These are phyloP conservation scores for Podaxis sp. DNA, from an alignment of 768 basidiomycete genomes.

Conservation along the genomic window DNA sequence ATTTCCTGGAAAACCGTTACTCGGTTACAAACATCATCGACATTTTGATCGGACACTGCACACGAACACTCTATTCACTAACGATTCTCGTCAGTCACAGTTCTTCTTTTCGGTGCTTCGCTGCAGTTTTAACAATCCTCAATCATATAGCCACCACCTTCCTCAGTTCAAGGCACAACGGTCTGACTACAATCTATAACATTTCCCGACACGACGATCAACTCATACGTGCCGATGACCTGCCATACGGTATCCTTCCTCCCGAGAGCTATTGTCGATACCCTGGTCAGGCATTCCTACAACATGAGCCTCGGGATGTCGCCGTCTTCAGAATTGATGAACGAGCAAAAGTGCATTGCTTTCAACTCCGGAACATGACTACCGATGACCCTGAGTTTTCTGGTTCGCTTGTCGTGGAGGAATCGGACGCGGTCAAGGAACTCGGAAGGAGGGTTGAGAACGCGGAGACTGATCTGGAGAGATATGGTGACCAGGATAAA, in stretches of 20 bases:
- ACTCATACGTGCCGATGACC: conserved; percentile 41
- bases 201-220: conserved; percentile 40
- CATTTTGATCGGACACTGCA: conserved; percentile 58
- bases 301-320: neutral
- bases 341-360: conserved; percentile 42
- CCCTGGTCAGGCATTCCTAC: conserved; percentile 30
- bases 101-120: neutral
- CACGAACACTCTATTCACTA: conserved; percentile 32
- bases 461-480: conserved; percentile 36
- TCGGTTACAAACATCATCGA: conserved; percentile 62
- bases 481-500: conserved; percentile 42
- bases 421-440: conserved; percentile 38
- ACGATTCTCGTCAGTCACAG: conserved; percentile 29
- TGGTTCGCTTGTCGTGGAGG: conserved; percentile 26
- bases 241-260: conserved; percentile 44
- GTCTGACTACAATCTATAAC: conserved; percentile 63
- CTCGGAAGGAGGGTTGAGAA: conserved; percentile 28
- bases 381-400: conserved; percentile 13
- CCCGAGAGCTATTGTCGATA: neutral
- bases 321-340: conserved; percentile 45
- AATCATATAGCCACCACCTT: conserved; percentile 48
- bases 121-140: neutral
- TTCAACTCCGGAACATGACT: conserved; percentile 31
- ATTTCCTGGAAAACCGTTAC: conserved; percentile 50
- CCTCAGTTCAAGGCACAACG: conserved; percentile 58